These are phyloP conservation scores for Phoenix dactylifera DNA, from an alignment of 176 grass and related monocot species.

Conservation along the genomic window DNA sequence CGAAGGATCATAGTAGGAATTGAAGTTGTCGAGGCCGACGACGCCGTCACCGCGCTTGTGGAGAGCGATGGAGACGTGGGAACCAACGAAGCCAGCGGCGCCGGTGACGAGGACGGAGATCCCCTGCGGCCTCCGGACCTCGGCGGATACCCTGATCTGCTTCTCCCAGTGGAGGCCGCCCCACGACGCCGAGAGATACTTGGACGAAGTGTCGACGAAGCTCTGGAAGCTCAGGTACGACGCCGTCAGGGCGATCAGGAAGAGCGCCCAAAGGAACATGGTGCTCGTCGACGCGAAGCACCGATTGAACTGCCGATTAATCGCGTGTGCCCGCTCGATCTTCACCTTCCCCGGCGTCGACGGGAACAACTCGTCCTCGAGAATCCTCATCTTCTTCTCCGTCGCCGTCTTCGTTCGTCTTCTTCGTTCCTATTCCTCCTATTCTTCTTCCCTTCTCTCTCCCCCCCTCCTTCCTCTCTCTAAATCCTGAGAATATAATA, in stretches of 20 bases:
- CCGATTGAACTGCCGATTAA: conserved; percentile 44
- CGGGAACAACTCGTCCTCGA: conserved; percentile 55
- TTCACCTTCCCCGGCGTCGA: conserved; percentile 77
- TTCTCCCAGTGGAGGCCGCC: conserved; percentile 27
- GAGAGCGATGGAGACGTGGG: conserved; percentile 26
- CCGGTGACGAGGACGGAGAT: conserved; percentile 32
- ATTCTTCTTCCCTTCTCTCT: not conserved
- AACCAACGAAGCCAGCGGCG: conserved; percentile 33
- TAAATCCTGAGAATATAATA: no score
- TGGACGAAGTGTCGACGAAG: conserved; percentile 40
- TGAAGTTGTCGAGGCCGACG: conserved; percentile 39
- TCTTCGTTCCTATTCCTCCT: not conserved
- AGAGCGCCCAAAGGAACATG: conserved; percentile 61
- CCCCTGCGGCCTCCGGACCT: conserved; percentile 14
- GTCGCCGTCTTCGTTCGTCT: not conserved
- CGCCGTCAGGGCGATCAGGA: conserved; percentile 49
- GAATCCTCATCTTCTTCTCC: conserved; percentile 29
- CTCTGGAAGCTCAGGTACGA: conserved; percentile 63
- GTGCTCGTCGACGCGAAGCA: conserved; percentile 76
- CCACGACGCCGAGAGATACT: not conserved
- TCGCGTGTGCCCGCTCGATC: conserved; percentile 35
- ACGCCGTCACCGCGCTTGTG: conserved; percentile 32
- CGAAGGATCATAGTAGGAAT: conserved; percentile 35
- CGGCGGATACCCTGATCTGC: conserved; percentile 23
- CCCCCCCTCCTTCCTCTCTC: no score